Conservation (phyloP, 2,329 filamentous ascomycete genomes). For the Drechslerella stenobrocha region DNA sequence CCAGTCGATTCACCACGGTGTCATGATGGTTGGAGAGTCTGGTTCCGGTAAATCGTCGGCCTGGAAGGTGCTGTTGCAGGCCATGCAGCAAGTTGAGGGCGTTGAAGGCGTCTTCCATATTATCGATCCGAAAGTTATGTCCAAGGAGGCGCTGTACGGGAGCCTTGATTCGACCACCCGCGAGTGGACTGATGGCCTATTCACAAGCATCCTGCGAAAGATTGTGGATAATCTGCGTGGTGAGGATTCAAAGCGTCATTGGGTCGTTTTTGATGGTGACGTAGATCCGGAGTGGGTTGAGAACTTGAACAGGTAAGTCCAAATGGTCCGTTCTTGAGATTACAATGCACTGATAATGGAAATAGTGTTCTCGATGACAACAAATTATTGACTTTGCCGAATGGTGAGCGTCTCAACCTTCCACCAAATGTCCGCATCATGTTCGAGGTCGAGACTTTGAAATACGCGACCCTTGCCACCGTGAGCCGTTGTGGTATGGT, state of each 20-base stretch:
- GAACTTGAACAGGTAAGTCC: slow-evolving; percentile 76
- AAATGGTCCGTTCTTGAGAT: not conserved
- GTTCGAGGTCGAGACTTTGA: slow-evolving; percentile 98
- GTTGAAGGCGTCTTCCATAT: slow-evolving; percentile 94
- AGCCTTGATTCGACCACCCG: slow-evolving; percentile 93
- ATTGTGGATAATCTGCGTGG: slow-evolving; percentile 98
- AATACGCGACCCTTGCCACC: slow-evolving; percentile 96
- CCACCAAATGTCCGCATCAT: slow-evolving; percentile 96
- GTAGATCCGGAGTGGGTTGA: slow-evolving; percentile 99
- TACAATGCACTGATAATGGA: slow-evolving; percentile 19
- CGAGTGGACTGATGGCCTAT: slow-evolving; percentile 98
- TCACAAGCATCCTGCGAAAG: slow-evolving; percentile 95
- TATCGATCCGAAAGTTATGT: slow-evolving; percentile 99
- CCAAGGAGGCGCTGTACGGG: slow-evolving; percentile 95
- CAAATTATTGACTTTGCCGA: slow-evolving; percentile 93
- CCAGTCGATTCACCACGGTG: slow-evolving; percentile 95
- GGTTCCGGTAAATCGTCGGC: slow-evolving; percentile 96
- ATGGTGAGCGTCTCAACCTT: slow-evolving; percentile 94
- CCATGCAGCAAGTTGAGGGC: slow-evolving; percentile 84
- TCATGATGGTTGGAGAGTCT: slow-evolving; percentile 99
- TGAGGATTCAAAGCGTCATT: slow-evolving; percentile 94
- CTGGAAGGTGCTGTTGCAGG: slow-evolving; percentile 89
- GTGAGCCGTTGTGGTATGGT: slow-evolving; percentile 99
- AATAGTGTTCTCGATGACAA: slow-evolving; percentile 90
- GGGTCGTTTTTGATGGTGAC: slow-evolving; percentile 99